phyloP scores from a whole-genome alignment of 2,329 filamentous ascomycete species.

The Parafenestella ontariensis region DNA sequence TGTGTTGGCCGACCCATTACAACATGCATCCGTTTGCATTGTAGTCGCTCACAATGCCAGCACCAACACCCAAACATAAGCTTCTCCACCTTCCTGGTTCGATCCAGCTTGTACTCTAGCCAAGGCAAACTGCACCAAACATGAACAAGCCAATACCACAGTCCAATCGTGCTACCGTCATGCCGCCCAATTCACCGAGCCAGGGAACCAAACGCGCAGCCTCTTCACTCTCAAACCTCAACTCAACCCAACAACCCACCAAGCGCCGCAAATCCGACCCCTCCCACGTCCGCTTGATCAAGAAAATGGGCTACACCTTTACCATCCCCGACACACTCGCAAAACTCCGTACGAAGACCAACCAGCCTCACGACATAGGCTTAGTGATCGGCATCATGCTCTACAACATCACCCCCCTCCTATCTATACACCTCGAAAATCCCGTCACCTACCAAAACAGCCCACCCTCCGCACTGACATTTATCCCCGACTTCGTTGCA shows the following conservation, averaged over 20 bases:
- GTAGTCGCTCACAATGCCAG: neutral
- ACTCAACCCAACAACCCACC: neutral
- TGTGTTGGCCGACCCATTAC: no score
- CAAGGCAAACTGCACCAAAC: neutral
- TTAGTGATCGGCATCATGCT: constrained; percentile 9
- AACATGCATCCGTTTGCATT: no score
- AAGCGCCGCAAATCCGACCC: neutral
- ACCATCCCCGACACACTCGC: constrained; percentile 1
- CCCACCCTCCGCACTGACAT: neutral
- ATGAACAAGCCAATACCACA: neutral
- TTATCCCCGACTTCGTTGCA: neutral
- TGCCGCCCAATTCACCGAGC: neutral
- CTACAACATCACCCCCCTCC: constrained; percentile 7
- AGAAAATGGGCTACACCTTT: constrained; percentile 4
- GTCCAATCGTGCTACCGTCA: no score
- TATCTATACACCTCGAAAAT: constrained; percentile 3
- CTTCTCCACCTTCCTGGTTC: neutral
- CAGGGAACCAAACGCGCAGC: neutral
- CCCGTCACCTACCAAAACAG: constrained; percentile 3
- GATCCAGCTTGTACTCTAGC: neutral
- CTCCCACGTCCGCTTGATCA: neutral
- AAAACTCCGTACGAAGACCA: neutral
- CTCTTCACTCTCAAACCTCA: neutral
- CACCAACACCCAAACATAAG: neutral
- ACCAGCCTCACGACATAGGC: constrained; percentile 11